Base-by-base conservation (phyloP, 306 rosid genomes). In the Corylus avellana region DNA sequence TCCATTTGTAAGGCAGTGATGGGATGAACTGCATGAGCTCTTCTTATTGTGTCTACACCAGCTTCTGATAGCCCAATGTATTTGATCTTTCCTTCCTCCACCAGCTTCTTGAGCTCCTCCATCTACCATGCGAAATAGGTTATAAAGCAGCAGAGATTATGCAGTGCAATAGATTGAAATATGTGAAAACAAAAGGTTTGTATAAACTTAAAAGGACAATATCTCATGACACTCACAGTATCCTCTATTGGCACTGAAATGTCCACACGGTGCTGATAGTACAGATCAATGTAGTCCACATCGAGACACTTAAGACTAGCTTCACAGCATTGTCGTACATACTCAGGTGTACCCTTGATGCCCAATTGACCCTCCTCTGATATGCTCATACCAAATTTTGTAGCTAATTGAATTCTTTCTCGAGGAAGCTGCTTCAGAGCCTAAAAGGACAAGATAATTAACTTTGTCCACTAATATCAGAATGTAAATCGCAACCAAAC, bases 1-100 rank as follows among this genome's bases (percentile, higher is more conserved):
- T 92, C 97, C 97, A 88, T 92, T 81, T 92, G 85, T 73, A 90
- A 80, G 66, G 97, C 97, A 58, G 94, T 88, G 75, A 92, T 87
- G 75, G 92, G 97, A 87, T 92, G 92, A 77, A 91, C 90, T 13
- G 90, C 82, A 27, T 92, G 86, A 35, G 92, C 91, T 82, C 94
- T 90, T 73, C 64, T 87, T 70, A 92, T 87, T 58, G 92, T 90
- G 84, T 92, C 90, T 39, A 82, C 72, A 70, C 79, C 87, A 63
- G 92, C 88, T 76, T 87, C 94, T 0, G 91, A 90, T 44, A 92
- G 64, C 25, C 91, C 94, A 77, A 92, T 83, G 80, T 85, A 88
- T 72, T 74, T 88, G 70, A 90, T 85, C 81, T 92, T 92, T 56
- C 89, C 91, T 87, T 92, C 92, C 70, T 84, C 79, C 68, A 90